These are phyloP conservation scores for Cryomyces minteri DNA, from an alignment of 495 filamentous ascomycete genomes.

Conservation along the genomic window DNA sequence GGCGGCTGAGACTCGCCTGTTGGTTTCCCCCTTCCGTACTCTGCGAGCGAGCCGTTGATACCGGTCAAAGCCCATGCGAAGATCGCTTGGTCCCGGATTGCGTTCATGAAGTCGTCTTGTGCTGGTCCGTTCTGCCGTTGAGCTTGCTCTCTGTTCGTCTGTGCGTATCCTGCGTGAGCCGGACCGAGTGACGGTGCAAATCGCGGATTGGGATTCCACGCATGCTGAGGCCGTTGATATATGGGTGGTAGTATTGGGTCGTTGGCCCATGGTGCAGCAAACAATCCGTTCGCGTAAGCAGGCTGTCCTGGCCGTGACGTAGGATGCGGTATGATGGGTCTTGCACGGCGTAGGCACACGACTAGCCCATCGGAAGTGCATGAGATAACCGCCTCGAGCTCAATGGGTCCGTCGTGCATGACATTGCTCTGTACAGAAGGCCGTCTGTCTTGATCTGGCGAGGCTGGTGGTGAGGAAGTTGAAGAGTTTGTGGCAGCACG, in stretches of 20 bases:
- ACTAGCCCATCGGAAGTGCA: slow-evolving; percentile 82
- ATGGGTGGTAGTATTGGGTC: slow-evolving; percentile 32
- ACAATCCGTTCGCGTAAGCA: slow-evolving; percentile 44
- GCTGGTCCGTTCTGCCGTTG: slow-evolving; percentile 3
- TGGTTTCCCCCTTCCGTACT: slow-evolving; percentile 43
- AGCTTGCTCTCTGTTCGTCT: neutral
- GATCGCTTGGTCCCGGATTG: slow-evolving; percentile 67
- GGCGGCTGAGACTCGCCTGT: slow-evolving; percentile 38
- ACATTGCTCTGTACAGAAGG: too few species aligned
- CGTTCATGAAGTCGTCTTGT: slow-evolving; percentile 48
- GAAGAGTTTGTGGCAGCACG: slow-evolving; percentile 16
- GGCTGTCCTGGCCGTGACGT: slow-evolving; percentile 25
- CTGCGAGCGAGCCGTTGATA: slow-evolving; percentile 59
- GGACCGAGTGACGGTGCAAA: neutral
- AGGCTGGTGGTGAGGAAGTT: slow-evolving; percentile 22
- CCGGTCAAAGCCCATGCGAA: slow-evolving; percentile 69
- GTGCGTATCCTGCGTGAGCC: neutral
- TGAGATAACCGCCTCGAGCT: slow-evolving; percentile 76
- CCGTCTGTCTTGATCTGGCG: too few species aligned
- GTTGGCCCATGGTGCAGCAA: slow-evolving; percentile 59
- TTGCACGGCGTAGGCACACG: slow-evolving; percentile 60
- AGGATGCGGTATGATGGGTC: slow-evolving; percentile 45
- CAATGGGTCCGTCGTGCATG: slow-evolving; percentile 28
- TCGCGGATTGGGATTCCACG: slow-evolving; percentile 4
- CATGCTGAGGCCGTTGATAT: slow-evolving; percentile 1